A percentile compares a stretch with the other conserved stretches of the same genome.
Conservation (phyloP, 176 grass and related monocot genomes). For the Avena eriantha region DNA sequence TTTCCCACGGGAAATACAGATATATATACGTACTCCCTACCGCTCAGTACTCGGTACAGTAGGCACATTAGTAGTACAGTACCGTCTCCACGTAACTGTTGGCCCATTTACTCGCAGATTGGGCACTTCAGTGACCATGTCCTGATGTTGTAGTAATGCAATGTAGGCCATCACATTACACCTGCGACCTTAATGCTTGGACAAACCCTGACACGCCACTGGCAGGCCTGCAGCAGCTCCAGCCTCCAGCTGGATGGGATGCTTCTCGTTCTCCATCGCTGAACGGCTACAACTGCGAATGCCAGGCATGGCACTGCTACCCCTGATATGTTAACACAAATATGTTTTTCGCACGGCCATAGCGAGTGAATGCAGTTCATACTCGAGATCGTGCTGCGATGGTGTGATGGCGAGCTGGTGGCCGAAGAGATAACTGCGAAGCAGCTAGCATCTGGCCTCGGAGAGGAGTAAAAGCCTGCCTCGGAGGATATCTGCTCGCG, state of each 20-base stretch:
- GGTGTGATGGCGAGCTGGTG: too few species aligned
- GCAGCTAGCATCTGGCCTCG: background rate
- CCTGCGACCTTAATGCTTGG: constrained; percentile 25
- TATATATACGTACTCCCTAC: background rate
- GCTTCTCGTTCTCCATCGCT: background rate
- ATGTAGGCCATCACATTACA: background rate
- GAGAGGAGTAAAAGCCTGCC: background rate
- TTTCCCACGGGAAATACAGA: background rate
- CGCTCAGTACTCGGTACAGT: background rate
- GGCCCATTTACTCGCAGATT: background rate
- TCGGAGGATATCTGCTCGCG: background rate
- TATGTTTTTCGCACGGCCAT: background rate
- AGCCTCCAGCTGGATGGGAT: constrained; percentile 4
- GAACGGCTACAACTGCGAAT: constrained; percentile 9
- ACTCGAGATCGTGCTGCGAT: background rate
- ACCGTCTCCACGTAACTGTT: background rate
- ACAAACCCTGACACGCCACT: background rate
- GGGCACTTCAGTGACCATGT: background rate
- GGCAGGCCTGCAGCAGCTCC: constrained; percentile 6
- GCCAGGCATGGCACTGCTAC: background rate
- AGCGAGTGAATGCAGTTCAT: constrained; percentile 11
- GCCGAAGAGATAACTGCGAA: background rate
- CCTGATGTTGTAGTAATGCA: background rate
- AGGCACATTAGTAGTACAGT: too few species aligned
- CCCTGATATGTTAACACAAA: too few species aligned